A percentile compares a stretch with the other conserved stretches of the same genome.
Evolutionary conservation across 2,329 filamentous ascomycete genomes (phyloP).

Genomic region (Stagonosporopsis rhizophila): DNA sequence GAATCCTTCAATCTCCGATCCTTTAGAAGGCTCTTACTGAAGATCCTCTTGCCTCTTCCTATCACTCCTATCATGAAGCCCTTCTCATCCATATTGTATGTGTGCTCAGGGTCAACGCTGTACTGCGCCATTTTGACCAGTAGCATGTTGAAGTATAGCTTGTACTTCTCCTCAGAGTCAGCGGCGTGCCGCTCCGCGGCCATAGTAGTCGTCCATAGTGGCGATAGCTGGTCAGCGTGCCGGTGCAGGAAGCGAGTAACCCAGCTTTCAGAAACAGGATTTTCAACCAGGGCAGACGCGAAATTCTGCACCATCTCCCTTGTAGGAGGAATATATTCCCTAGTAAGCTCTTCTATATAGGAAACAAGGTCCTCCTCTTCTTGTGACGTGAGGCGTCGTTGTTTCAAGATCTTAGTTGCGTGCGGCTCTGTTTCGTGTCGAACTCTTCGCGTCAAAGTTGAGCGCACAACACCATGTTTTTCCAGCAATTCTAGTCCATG

Average conservation of each 20-base stretch:
- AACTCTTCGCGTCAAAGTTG: neutral
- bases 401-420: neutral
- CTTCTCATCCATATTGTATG: neutral
- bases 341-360: constrained; percentile 4
- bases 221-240: neutral
- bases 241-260: neutral
- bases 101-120: neutral
- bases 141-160: neutral
- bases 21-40: too few relatives aligned
- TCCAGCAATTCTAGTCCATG: neutral
- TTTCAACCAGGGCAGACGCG: neutral
- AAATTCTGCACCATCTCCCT: constrained; percentile 1
- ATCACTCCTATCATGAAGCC: neutral
- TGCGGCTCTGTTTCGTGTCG: neutral
- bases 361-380: constrained; percentile 2
- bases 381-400: neutral
- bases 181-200: neutral
- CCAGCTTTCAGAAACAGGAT: neutral
- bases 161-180: neutral
- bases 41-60: neutral
- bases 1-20: too few relatives aligned
- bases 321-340: neutral
- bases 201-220: neutral
- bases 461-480: neutral
- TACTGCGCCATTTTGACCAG: neutral